Percentiles rank a stretch among this genome's conserved stretches.
These are phyloP conservation scores for Phytomonas serpens DNA, from an alignment of 208 protist species.

Conservation along the genomic window DNA sequence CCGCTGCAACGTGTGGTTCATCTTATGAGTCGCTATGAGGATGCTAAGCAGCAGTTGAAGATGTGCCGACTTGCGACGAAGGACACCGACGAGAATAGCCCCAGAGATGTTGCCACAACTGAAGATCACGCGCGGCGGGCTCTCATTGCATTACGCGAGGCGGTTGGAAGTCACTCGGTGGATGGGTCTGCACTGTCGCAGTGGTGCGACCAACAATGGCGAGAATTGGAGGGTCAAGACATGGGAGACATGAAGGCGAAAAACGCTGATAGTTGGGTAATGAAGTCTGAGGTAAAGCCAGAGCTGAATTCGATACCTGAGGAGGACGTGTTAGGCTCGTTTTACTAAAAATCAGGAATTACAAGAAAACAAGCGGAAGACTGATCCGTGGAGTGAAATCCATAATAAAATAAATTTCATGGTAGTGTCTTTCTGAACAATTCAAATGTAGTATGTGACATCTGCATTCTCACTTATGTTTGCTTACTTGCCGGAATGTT, in stretches of 20 bases:
- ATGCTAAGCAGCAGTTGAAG: slow-evolving; percentile 49
- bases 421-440: not conserved
- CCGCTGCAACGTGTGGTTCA: slow-evolving; percentile 35
- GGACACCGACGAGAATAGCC: slow-evolving; percentile 7
- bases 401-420: not conserved
- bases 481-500: not conserved
- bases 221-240: slow-evolving; percentile 26
- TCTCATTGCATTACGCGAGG: slow-evolving; percentile 31
- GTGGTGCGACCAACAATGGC: slow-evolving; percentile 57
- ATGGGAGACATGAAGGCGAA: not conserved
- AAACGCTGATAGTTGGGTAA: not conserved
- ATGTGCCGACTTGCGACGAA: not conserved
- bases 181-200: slow-evolving; percentile 27
- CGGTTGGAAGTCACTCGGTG: slow-evolving; percentile 33
- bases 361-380: not conserved
- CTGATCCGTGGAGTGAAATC: not conserved
- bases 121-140: slow-evolving; percentile 19
- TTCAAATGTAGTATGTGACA: not conserved
- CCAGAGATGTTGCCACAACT: slow-evolving; percentile 8
- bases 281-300: not conserved
- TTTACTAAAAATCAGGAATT: not conserved
- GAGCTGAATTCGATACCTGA: not conserved
- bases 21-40: slow-evolving; percentile 56
- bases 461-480: not conserved
- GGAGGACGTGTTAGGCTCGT: not conserved